Percentiles rank a stretch among this genome's conserved stretches.
These are phyloP conservation scores for Penicillium aurantiogriseum DNA, from an alignment of 2,329 filamentous ascomycete genomes.

Conservation along the genomic window DNA sequence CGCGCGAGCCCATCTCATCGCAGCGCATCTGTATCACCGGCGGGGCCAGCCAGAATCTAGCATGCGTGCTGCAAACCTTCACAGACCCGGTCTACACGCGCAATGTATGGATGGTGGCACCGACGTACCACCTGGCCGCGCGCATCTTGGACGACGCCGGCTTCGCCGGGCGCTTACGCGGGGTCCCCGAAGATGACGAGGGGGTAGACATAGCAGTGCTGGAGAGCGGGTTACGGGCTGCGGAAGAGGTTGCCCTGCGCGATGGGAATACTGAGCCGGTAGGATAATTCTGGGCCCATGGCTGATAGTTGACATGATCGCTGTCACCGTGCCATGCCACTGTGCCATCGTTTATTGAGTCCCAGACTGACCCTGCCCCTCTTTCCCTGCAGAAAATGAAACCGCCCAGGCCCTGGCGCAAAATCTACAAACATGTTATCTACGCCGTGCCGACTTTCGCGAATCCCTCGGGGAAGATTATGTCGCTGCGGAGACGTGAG, in stretches of 20 bases:
- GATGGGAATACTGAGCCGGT: slow-evolving; percentile 47
- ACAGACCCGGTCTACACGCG: slow-evolving; percentile 74
- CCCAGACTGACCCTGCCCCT: slow-evolving; percentile 3
- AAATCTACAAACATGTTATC: slow-evolving; percentile 82
- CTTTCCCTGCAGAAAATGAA: slow-evolving; percentile 53
- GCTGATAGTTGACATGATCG: background rate
- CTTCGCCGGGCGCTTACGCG: slow-evolving; percentile 64
- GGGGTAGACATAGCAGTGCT: slow-evolving; percentile 69
- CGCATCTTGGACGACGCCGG: slow-evolving; percentile 82
- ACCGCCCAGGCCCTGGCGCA: slow-evolving; percentile 59
- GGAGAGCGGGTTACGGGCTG: slow-evolving; percentile 49
- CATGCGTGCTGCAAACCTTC: slow-evolving; percentile 73
- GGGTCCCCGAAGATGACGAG: slow-evolving; percentile 73
- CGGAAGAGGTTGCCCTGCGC: slow-evolving; percentile 46
- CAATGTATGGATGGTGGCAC: slow-evolving; percentile 76
- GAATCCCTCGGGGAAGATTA: slow-evolving; percentile 83
- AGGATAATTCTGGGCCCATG: slow-evolving; percentile 21
- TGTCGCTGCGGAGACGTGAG: slow-evolving; percentile 66
- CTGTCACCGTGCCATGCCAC: background rate
- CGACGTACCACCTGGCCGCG: slow-evolving; percentile 80
- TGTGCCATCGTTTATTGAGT: slow-evolving; percentile 4
- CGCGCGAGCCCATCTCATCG: slow-evolving; percentile 43
- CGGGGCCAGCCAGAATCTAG: slow-evolving; percentile 80
- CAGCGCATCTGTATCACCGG: slow-evolving; percentile 76
- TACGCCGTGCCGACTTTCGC: slow-evolving; percentile 86